A percentile compares a stretch with the other conserved stretches of the same genome.
Evolutionary conservation across 306 rosid species (phyloP).

Genomic region (Adenanthera pavonina): DNA sequence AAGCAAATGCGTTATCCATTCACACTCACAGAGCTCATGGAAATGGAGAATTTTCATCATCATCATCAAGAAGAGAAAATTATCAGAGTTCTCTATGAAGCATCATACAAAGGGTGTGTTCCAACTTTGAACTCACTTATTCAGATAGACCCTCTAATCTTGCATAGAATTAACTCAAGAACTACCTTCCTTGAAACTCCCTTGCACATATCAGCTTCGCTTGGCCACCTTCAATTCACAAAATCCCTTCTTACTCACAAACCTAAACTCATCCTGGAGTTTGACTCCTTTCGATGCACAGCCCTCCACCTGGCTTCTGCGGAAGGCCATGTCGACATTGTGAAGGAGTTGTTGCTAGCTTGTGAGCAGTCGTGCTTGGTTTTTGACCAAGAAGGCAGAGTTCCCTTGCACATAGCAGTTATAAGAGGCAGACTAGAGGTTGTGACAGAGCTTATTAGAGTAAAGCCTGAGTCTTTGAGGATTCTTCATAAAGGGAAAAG

Average conservation of each 20-base stretch:
- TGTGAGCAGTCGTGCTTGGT: background rate
- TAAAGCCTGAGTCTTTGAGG: too few species aligned
- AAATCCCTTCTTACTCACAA: background rate
- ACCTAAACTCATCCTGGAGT: background rate
- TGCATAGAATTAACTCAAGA: background rate
- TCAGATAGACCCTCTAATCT: background rate
- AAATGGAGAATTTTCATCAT: background rate
- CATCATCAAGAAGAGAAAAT: background rate
- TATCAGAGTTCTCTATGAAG: background rate
- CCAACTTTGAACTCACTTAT: background rate
- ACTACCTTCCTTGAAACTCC: too few species aligned
- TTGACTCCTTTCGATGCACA: background rate
- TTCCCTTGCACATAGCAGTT: background rate
- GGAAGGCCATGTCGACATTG: constrained; percentile 11
- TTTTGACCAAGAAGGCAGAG: background rate
- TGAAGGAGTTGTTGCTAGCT: background rate
- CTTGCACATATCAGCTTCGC: background rate
- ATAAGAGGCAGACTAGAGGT: too few species aligned
- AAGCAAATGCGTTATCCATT: background rate
- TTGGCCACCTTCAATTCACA: background rate
- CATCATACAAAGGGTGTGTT: background rate
- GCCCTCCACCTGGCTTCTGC: constrained; percentile 35
- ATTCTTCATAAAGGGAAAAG: background rate
- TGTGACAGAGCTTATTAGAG: too few species aligned
- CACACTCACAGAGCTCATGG: background rate